Conservation (phyloP, 805 yeast genomes). For the Cyberlindnera euphorbiae region DNA sequence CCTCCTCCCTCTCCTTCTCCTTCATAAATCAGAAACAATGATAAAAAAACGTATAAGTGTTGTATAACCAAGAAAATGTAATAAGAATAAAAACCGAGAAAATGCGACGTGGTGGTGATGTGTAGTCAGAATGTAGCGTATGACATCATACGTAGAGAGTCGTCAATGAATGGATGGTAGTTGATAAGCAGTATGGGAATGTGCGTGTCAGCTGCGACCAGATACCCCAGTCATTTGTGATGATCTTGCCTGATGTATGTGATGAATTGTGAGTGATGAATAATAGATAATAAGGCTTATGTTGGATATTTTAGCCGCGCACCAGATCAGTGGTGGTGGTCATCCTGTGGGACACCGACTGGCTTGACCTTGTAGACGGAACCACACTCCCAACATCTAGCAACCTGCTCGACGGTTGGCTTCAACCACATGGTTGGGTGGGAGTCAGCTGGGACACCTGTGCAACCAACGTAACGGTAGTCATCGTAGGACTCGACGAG, state of each 20-base stretch:
- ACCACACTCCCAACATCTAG: constrained; percentile 99
- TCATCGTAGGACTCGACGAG: constrained; percentile 86
- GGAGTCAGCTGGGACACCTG: constrained; percentile 91
- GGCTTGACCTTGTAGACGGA: constrained; percentile 85
- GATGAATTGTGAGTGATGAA: not conserved
- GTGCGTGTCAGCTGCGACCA: too few species aligned
- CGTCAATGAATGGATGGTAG: too few species aligned
- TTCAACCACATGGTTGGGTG: constrained; percentile 91
- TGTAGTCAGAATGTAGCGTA: too few species aligned
- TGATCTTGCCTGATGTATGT: too few species aligned
- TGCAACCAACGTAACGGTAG: constrained; percentile 94
- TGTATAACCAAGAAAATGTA: constrained; percentile 5
- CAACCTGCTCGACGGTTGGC: constrained; percentile 75
- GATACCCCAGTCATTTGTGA: too few species aligned
- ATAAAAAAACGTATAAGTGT: not conserved
- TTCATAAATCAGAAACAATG: not conserved
- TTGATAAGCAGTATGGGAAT: too few species aligned
- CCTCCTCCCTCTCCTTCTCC: not conserved
- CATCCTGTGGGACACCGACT: constrained; percentile 73
- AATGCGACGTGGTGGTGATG: too few species aligned
- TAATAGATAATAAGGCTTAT: not conserved
- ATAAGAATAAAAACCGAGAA: too few species aligned
- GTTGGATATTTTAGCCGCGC: not conserved
- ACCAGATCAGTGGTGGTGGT: constrained; percentile 32
- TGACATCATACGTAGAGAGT: too few species aligned